Evolutionary conservation across 73 alveolate genomes (phyloP).

Genomic region (Tetrahymena malaccensis): DNA sequence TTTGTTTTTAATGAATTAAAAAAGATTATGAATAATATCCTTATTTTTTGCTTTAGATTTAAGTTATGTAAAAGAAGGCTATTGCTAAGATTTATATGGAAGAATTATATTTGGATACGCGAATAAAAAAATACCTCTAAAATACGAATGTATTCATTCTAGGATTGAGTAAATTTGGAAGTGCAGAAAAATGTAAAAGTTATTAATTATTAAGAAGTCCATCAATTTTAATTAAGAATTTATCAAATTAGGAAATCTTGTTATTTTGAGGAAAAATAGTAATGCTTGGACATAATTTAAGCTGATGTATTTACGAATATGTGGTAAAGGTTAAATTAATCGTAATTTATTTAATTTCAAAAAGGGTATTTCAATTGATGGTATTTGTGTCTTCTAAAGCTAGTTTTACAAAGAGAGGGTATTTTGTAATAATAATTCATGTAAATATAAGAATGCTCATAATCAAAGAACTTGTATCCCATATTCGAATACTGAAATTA

Average conservation of each 20-base stretch:
- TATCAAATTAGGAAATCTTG: neutral
- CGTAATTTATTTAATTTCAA: neutral
- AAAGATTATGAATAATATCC: neutral
- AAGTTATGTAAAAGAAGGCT: neutral
- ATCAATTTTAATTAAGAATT: neutral
- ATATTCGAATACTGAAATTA: too few relatives aligned
- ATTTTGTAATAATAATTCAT: too few relatives aligned
- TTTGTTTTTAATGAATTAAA: too few relatives aligned
- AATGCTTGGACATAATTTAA: neutral
- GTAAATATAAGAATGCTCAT: too few relatives aligned
- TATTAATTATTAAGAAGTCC: neutral
- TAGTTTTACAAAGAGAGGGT: neutral
- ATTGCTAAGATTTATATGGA: neutral
- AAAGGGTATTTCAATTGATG: too few relatives aligned
- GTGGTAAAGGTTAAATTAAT: neutral
- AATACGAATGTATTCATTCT: neutral
- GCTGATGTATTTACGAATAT: neutral
- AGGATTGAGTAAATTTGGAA: too few relatives aligned
- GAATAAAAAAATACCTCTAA: neutral
- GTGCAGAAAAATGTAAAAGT: neutral
- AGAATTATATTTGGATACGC: neutral
- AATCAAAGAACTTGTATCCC: too few relatives aligned
- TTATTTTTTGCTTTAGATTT: neutral
- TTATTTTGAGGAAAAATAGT: too few relatives aligned
- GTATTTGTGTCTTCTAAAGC: too few relatives aligned